Evolutionary conservation across 106 monocot species (phyloP), one percentile per base, ranked within the genome.

Genomic region (Allium sativum): DNA sequence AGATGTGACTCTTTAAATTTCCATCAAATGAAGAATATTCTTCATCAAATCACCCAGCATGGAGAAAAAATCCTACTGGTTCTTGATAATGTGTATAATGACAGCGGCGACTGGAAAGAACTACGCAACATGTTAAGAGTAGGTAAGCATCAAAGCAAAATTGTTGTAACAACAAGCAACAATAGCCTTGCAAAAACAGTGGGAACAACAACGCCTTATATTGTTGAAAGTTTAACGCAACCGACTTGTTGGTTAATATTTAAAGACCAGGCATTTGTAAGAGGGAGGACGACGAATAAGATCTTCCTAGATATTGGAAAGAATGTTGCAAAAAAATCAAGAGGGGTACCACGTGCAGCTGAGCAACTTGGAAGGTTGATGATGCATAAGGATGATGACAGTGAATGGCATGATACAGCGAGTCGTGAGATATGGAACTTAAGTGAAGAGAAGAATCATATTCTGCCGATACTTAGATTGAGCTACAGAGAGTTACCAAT

Each of bases 401-500:
- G 31, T 2, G 31, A 31, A 31, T 31, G 31, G 31, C 31, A 31
- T 31, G 31, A 31, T 31, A 31, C 31, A 3, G 31, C 31, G 1
- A 31, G 31, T 31, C 31, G 9, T 2, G 48, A 50, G 6, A 50
- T 50, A 12, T 50, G 13, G 48, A 50, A 15, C 48, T 50, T 50
- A 2, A 50, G 48, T 15, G 48, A 50, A 50, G 15, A 50, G 11
- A 11, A 50, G 2, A 50, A 15, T 50, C 20, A 55, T 7, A 68
- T 68, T 44, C 17, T 68, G 9, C 56, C 67, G 1, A 19, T 44
- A 4, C 21, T 68, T 21, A 68, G 20, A 21, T 14, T 68, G 45
- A 68, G 67, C 44, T 68, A 56, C 19, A 4, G 45, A 10, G 42
- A 56, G 7, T 61, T 70, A 43, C 70, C 70, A 12, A 10, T 12